Conservation (phyloP, 2,329 filamentous ascomycete genomes). For the Colletotrichum godetiae region DNA sequence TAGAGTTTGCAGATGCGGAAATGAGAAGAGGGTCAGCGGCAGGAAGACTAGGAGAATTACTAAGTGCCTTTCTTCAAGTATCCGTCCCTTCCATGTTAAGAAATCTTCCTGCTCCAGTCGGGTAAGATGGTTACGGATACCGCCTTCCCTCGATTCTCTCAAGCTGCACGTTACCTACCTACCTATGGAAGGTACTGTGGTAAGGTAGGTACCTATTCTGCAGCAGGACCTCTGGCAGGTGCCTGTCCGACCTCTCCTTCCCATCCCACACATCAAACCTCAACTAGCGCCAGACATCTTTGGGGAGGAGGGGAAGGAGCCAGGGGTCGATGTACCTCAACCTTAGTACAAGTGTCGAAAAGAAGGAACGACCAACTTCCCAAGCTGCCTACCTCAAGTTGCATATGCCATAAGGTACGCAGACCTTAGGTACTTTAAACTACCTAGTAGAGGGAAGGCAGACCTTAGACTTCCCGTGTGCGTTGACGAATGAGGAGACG, state of each 20-base stretch:
- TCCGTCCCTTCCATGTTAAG: not conserved
- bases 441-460: not conserved
- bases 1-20: not conserved
- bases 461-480: not conserved
- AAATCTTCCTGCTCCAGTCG: not conserved
- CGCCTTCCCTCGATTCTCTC: too few relatives aligned
- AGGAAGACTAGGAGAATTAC: slow-evolving; percentile 6
- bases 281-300: slow-evolving; percentile 8
- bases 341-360: not conserved
- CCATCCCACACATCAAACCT: not conserved
- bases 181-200: too few relatives aligned
- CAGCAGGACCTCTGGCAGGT: not conserved
- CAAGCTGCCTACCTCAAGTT: not conserved
- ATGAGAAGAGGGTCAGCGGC: not conserved
- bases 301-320: not conserved
- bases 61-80: not conserved
- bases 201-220: too few relatives aligned
- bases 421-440: too few relatives aligned
- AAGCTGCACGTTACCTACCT: not conserved
- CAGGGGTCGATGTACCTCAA: not conserved
- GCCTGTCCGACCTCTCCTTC: not conserved
- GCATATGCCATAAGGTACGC: not conserved
- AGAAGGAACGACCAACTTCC: not conserved
- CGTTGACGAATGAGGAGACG: slow-evolving; percentile 13
- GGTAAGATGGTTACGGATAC: too few relatives aligned